A percentile compares a stretch with the other conserved stretches of the same genome.
Evolutionary conservation across 352 stramenopile species (phyloP).

Genomic region (Globisporangium acanthophoron): DNA sequence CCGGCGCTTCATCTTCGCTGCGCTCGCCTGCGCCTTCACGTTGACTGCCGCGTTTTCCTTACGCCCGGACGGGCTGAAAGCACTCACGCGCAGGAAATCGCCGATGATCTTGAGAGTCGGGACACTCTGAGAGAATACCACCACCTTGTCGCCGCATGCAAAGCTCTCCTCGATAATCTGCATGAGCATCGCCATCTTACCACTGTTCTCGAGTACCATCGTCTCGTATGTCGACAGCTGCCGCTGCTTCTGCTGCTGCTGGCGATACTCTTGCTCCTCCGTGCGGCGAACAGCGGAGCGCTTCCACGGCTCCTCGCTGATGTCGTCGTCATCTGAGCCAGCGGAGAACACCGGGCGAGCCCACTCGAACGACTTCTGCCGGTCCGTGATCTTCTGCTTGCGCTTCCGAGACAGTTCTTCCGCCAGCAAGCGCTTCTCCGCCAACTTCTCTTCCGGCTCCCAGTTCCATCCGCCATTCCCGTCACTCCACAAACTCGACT

Average conservation of each 20-base stretch:
- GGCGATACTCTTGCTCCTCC: background rate
- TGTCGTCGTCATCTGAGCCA: background rate
- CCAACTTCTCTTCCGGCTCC: conserved; percentile 57
- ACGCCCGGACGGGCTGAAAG: conserved; percentile 37
- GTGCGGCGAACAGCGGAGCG: background rate
- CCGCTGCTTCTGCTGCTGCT: background rate
- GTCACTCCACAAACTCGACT: conserved; percentile 13
- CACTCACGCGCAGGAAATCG: conserved; percentile 52
- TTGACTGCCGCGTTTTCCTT: conserved; percentile 17
- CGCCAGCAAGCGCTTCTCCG: conserved; percentile 44
- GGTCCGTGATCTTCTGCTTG: conserved; percentile 56
- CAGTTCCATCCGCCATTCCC: conserved; percentile 44
- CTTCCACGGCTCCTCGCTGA: background rate
- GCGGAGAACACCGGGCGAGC: conserved; percentile 42
- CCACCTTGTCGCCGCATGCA: conserved; percentile 70
- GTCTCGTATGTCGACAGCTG: conserved; percentile 26
- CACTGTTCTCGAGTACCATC: conserved; percentile 60
- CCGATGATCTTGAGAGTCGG: conserved; percentile 78
- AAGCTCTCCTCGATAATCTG: conserved; percentile 72
- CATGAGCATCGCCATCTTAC: conserved; percentile 78
- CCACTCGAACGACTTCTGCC: conserved; percentile 64
- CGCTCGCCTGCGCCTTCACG: background rate
- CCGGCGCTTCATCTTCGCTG: conserved; percentile 24
- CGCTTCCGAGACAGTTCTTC: conserved; percentile 42
- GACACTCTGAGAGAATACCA: conserved; percentile 88